A percentile compares a stretch with the other conserved stretches of the same genome.
Conservation (phyloP, 2,329 filamentous ascomycete genomes). For the Pseudogymnoascus sp. region DNA sequence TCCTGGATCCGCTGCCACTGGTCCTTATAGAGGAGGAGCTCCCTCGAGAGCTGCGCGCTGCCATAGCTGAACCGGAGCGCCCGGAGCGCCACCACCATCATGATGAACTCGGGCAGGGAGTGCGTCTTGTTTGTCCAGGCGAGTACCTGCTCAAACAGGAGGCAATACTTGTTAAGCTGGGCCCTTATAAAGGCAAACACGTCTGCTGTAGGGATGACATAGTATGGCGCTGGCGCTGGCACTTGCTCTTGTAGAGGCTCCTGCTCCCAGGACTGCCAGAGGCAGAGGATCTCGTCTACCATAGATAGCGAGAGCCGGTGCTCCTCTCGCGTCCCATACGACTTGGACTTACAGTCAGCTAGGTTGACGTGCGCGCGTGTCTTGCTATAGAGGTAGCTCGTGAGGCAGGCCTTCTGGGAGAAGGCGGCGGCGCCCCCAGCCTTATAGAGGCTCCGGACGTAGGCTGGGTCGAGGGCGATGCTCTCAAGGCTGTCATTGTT, state of each 20-base stretch:
- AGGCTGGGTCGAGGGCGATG: too few relatives aligned
- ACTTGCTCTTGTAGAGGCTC: background rate
- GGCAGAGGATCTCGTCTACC: background rate
- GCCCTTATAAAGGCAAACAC: background rate
- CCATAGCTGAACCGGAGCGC: background rate
- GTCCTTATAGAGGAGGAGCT: background rate
- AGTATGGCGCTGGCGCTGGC: background rate
- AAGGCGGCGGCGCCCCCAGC: background rate
- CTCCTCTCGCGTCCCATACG: background rate
- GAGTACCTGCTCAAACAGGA: too few relatives aligned
- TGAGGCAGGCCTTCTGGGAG: background rate
- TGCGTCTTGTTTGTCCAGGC: background rate
- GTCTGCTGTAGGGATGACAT: background rate
- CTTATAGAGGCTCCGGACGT: too few relatives aligned
- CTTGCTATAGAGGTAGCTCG: background rate
- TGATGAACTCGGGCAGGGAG: background rate
- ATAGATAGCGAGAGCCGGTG: background rate
- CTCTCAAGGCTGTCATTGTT: too few relatives aligned
- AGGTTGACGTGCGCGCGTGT: background rate
- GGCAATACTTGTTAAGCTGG: background rate
- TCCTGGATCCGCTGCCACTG: background rate
- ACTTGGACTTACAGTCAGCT: background rate
- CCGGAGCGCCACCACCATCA: background rate
- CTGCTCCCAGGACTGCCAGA: background rate
- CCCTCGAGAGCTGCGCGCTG: background rate